A percentile compares a stretch with the other conserved stretches of the same genome.
These are phyloP conservation scores for Pichia norvegensis DNA, from an alignment of 1,139 yeast genomes.

Conservation along the genomic window DNA sequence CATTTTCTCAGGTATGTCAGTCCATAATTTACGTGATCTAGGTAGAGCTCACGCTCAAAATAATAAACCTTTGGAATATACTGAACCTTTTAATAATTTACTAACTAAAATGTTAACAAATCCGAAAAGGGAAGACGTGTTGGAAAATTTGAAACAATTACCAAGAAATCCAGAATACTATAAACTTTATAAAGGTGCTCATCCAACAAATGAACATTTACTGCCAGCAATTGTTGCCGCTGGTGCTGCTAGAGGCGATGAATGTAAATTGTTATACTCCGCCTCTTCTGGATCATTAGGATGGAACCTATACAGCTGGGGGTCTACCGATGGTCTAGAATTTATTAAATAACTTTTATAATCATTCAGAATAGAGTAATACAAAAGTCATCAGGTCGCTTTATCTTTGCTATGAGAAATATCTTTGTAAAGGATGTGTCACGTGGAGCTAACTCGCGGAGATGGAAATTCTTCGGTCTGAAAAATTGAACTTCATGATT, in stretches of 20 bases:
- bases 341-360: neutral
- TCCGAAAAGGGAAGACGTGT: slow-evolving; percentile 13
- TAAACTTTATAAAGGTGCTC: slow-evolving; percentile 44
- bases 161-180: slow-evolving; percentile 27
- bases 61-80: slow-evolving; percentile 39
- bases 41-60: slow-evolving; percentile 23
- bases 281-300: slow-evolving; percentile 44
- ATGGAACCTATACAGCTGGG: slow-evolving; percentile 57
- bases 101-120: slow-evolving; percentile 33
- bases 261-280: slow-evolving; percentile 41
- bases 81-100: slow-evolving; percentile 40
- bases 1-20: slow-evolving; percentile 70
- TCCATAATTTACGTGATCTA: slow-evolving; percentile 61
- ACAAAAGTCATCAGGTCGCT: no score
- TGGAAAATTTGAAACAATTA: slow-evolving; percentile 31
- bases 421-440: no score
- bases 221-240: slow-evolving; percentile 62
- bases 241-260: slow-evolving; percentile 42
- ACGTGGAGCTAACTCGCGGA: no score
- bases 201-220: slow-evolving; percentile 71
- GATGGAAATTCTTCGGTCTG: no score
- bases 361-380: no score
- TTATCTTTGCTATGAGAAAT: no score
- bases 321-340: slow-evolving; percentile 5
- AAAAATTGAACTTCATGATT: no score